Percentiles rank a stretch among this genome's conserved stretches.
Conservation (phyloP, 805 yeast species). For the Cyberlindnera maritima region DNA sequence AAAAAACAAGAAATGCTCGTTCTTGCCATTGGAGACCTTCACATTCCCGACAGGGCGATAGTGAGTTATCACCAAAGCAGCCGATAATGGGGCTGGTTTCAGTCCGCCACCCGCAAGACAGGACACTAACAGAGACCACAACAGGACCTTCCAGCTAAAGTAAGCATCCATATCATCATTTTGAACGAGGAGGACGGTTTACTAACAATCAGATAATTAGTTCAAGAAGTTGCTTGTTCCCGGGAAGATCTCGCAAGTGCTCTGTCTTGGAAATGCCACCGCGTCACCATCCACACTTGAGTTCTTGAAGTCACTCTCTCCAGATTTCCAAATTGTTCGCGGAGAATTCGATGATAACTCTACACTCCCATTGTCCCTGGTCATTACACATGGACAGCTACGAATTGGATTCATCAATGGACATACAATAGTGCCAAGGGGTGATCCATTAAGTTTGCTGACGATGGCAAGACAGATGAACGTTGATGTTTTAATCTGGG, state of each 20-base stretch:
- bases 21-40: constrained; percentile 85
- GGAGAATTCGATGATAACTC: constrained; percentile 72
- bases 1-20: constrained; percentile 51
- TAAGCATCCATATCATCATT: constrained; percentile 6
- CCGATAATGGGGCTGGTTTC: too few species aligned
- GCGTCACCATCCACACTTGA: constrained; percentile 60
- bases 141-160: constrained; percentile 46
- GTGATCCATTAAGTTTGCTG: constrained; percentile 81
- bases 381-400: constrained; percentile 66
- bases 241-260: constrained; percentile 80
- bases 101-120: too few species aligned
- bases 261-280: constrained; percentile 82
- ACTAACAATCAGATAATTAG: constrained; percentile 26
- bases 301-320: constrained; percentile 65
- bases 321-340: constrained; percentile 70
- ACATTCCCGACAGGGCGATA: constrained; percentile 81
- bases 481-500: constrained; percentile 88
- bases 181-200: too few species aligned
- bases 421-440: constrained; percentile 75
- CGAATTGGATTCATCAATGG: constrained; percentile 86
- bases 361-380: constrained; percentile 57
- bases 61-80: constrained; percentile 33
- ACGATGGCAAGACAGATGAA: constrained; percentile 86
- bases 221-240: constrained; percentile 79
- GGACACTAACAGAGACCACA: constrained; percentile 12